Evolutionary conservation across 192 early-diverging fungal genomes (phyloP).

Genomic region (Chytriomyces sp.): DNA sequence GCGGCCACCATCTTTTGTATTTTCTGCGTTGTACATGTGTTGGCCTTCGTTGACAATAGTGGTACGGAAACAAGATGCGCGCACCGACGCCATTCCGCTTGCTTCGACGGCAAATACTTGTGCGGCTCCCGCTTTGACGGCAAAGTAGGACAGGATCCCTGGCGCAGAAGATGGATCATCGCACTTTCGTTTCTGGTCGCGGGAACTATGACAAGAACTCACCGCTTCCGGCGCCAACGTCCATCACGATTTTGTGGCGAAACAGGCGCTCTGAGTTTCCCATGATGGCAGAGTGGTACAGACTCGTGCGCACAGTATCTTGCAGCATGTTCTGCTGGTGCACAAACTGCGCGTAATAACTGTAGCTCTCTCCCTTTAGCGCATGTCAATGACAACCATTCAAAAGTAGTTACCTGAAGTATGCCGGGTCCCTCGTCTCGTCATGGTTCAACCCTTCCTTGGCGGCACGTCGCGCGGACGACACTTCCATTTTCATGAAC

Average conservation of each 20-base stretch:
- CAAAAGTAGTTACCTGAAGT: conserved; percentile 38
- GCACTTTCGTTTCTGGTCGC: no score
- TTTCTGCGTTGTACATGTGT: conserved; percentile 49
- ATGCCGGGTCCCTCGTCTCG: conserved; percentile 52
- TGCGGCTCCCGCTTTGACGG: conserved; percentile 86
- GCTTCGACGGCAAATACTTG: conserved; percentile 97
- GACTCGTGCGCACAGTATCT: conserved; percentile 91
- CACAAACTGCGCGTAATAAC: conserved; percentile 85
- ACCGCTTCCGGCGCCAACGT: conserved; percentile 81
- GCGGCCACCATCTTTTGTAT: conserved; percentile 78
- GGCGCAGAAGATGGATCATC: not conserved
- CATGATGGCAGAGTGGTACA: conserved; percentile 90
- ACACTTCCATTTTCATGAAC: no score
- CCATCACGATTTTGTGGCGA: conserved; percentile 81
- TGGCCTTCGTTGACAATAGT: no score
- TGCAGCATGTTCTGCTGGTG: conserved; percentile 96
- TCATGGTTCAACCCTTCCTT: no score
- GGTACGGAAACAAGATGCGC: no score
- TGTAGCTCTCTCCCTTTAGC: conserved; percentile 3
- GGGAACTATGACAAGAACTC: no score
- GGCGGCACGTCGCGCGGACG: no score
- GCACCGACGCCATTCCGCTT: conserved; percentile 78
- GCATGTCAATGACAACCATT: not conserved
- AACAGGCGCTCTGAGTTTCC: conserved; percentile 77
- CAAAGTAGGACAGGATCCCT: conserved; percentile 95